Evolutionary conservation across 2,329 filamentous ascomycete species (phyloP).

Genomic region (Cryoendolithus antarcticus): DNA sequence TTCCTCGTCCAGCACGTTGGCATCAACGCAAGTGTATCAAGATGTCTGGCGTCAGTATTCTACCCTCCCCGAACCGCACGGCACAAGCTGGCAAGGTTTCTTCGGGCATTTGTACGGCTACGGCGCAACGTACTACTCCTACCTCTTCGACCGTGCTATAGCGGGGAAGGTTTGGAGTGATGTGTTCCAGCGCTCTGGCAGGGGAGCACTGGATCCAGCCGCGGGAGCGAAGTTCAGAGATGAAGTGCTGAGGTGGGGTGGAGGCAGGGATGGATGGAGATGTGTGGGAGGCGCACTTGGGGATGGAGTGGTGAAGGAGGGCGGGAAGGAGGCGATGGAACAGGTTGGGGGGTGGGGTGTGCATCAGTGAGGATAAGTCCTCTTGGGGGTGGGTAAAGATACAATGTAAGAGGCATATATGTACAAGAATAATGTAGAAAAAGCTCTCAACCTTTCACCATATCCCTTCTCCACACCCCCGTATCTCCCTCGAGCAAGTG

Average conservation of each 20-base stretch:
- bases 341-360: slow-evolving; percentile 82
- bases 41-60: slow-evolving; percentile 57
- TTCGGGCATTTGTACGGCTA: slow-evolving; percentile 94
- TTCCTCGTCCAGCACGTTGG: slow-evolving; percentile 27
- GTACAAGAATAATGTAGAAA: no score
- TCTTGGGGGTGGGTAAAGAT: no score
- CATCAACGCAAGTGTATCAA: slow-evolving; percentile 60
- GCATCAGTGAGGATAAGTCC: slow-evolving; percentile 9
- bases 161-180: slow-evolving; percentile 86
- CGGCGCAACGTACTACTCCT: slow-evolving; percentile 92
- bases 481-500: no score
- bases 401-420: no score
- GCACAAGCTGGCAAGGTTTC: slow-evolving; percentile 85
- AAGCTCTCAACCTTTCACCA: no score
- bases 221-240: slow-evolving; percentile 76
- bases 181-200: slow-evolving; percentile 54
- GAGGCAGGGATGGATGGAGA: slow-evolving; percentile 76
- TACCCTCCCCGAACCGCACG: slow-evolving; percentile 57
- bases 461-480: no score
- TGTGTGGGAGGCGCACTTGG: slow-evolving; percentile 69
- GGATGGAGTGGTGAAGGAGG: slow-evolving; percentile 47
- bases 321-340: slow-evolving; percentile 78
- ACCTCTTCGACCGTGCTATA: slow-evolving; percentile 88
- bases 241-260: slow-evolving; percentile 78
- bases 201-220: slow-evolving; percentile 54